Conservation (phyloP, 129 eudicot genomes). For the Arctium minus region DNA sequence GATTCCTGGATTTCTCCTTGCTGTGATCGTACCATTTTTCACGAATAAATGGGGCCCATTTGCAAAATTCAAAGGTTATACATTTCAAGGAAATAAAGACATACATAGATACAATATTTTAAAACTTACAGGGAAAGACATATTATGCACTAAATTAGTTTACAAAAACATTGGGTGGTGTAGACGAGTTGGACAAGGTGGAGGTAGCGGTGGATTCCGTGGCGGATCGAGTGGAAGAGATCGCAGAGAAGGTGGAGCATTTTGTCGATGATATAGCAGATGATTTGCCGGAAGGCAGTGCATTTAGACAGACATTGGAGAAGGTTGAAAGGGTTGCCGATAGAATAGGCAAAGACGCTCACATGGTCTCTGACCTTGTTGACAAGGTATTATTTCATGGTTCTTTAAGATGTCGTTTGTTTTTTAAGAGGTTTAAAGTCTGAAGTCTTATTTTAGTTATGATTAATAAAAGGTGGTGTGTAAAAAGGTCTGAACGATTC, state of each 20-base stretch:
- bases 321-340: slow-evolving; percentile 17
- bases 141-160: neutral
- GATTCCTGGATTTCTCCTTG: slow-evolving; percentile 1
- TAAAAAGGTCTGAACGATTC: too few relatives aligned
- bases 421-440: neutral
- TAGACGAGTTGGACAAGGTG: slow-evolving; percentile 12
- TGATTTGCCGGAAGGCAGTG: slow-evolving; percentile 17
- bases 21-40: neutral
- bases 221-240: slow-evolving; percentile 9
- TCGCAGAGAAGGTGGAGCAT: slow-evolving; percentile 21
- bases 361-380: neutral
- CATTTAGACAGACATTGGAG: neutral
- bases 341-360: slow-evolving; percentile 13
- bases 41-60: slow-evolving; percentile 11
- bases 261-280: slow-evolving; percentile 21
- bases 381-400: slow-evolving; percentile 9
- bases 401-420: neutral
- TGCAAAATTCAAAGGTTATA: slow-evolving; percentile 4
- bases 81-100: neutral
- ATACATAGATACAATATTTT: neutral
- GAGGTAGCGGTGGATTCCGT: slow-evolving; percentile 3
- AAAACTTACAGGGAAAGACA: neutral
- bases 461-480: too few relatives aligned
- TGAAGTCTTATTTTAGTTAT: too few relatives aligned
- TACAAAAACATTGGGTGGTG: neutral